Conservation (phyloP, 1,284 basidiomycete genomes). For the Ceratobasidium sp. region DNA sequence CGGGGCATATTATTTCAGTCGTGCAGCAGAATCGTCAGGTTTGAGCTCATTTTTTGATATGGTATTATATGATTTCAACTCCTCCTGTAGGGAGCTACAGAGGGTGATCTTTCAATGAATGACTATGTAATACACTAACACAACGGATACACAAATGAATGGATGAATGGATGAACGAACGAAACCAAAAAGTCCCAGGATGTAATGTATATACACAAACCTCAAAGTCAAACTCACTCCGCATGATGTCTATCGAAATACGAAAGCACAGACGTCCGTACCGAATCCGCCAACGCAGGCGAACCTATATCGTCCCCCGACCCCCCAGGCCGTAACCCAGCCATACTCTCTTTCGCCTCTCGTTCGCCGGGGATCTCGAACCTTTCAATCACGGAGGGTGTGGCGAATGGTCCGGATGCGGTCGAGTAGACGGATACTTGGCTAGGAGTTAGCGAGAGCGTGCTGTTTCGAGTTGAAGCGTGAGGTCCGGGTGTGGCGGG, state of each 20-base stretch:
- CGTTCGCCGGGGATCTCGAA: not conserved
- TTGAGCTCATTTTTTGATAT: no score
- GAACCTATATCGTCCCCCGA: not conserved
- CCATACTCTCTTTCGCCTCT: not conserved
- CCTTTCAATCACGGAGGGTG: not conserved
- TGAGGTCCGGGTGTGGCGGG: not conserved
- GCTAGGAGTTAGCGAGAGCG: not conserved
- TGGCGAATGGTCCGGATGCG: not conserved
- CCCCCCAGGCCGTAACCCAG: constrained; percentile 9
- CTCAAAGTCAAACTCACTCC: no score
- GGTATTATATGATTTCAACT: no score
- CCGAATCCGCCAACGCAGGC: constrained; percentile 24
- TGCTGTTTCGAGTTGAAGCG: not conserved
- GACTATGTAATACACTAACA: no score
- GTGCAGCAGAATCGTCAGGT: no score
- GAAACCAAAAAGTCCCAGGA: no score
- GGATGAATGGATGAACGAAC: no score
- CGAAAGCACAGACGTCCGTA: constrained; percentile 22
- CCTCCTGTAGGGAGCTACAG: no score
- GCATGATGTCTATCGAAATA: not conserved
- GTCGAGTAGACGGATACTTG: not conserved
- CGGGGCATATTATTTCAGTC: no score
- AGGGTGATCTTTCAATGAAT: no score
- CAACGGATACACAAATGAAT: no score
- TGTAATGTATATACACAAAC: no score